phyloP scores from a whole-genome alignment of 441 rosid genomes.

The Pelargonium australe region DNA sequence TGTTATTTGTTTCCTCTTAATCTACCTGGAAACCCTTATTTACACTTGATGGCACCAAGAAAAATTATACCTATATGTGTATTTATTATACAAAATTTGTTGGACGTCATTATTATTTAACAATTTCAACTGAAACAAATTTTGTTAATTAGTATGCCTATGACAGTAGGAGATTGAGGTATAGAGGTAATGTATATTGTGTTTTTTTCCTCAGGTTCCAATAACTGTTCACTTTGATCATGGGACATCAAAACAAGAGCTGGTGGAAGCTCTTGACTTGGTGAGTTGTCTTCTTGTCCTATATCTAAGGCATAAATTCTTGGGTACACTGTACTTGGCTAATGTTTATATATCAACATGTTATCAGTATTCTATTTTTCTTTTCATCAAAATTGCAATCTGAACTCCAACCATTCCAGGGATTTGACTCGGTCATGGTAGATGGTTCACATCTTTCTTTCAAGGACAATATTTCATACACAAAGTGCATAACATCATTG shows the following conservation, averaged over 20 bases:
- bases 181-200: constrained; percentile 4
- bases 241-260: constrained; percentile 77
- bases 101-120: neutral
- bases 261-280: constrained; percentile 67
- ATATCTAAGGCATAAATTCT: neutral
- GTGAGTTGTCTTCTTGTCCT: constrained; percentile 35
- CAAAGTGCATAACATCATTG: constrained; percentile 54
- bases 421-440: constrained; percentile 88
- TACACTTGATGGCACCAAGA: no score
- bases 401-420: constrained; percentile 36
- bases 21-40: neutral
- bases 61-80: no score
- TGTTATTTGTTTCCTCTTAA: neutral
- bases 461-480: constrained; percentile 64
- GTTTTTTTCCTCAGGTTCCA: constrained; percentile 64
- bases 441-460: constrained; percentile 92
- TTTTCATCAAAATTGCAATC: constrained; percentile 10
- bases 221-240: constrained; percentile 93
- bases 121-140: neutral
- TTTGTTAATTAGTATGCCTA: neutral
- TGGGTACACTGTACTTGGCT: neutral
- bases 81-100: neutral
- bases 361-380: neutral
- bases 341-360: neutral
- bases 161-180: neutral